These are phyloP conservation scores for Populus hybrid DNA, from an alignment of 441 rosid species.

Conservation along the genomic window DNA sequence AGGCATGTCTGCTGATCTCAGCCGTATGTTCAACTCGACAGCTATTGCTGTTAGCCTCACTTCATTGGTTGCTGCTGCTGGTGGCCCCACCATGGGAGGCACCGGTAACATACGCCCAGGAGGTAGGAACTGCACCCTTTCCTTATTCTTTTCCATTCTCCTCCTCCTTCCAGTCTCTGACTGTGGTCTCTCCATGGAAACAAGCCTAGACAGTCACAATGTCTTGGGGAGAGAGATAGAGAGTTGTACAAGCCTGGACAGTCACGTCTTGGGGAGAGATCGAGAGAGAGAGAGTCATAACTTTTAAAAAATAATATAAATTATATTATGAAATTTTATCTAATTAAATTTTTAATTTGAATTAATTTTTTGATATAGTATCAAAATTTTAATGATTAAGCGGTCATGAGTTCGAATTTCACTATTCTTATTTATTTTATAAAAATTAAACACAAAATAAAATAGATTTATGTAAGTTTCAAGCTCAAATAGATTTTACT, in stretches of 20 bases:
- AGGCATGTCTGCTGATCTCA: conserved; percentile 63
- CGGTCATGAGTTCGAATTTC: too few relatives aligned
- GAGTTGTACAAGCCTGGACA: neutral
- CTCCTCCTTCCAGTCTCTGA: conserved; percentile 17
- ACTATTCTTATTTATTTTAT: too few relatives aligned
- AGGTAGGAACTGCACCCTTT: conserved; percentile 14
- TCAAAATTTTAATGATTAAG: too few relatives aligned
- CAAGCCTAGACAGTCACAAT: neutral
- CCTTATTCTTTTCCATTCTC: conserved; percentile 13
- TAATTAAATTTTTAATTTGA: too few relatives aligned
- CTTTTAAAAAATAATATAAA: too few relatives aligned
- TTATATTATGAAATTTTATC: too few relatives aligned
- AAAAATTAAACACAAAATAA: too few relatives aligned
- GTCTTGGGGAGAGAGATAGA: neutral
- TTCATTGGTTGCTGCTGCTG: conserved; percentile 12
- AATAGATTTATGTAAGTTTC: too few relatives aligned
- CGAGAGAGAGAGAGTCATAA: too few relatives aligned
- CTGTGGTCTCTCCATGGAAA: conserved; percentile 37
- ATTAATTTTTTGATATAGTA: too few relatives aligned
- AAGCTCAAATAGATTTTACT: too few relatives aligned
- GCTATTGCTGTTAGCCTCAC: conserved; percentile 49
- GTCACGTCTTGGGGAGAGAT: neutral
- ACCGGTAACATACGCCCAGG: neutral
- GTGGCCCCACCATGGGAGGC: conserved; percentile 19
- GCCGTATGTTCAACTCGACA: conserved; percentile 44